phyloP scores from a whole-genome alignment of 345 rosid genomes.

The Atalantia buxifolia region DNA sequence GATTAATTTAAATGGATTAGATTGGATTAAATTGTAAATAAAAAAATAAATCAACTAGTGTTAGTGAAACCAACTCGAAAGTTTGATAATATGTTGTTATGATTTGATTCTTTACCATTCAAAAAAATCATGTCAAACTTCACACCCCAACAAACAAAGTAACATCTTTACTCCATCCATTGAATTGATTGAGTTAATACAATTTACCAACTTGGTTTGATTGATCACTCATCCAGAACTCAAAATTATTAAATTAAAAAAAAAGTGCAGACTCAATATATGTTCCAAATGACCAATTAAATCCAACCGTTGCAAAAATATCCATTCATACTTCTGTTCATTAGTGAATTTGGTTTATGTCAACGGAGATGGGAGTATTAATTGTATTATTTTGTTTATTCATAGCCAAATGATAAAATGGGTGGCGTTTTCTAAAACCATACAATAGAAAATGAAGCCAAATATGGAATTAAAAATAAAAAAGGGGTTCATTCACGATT shows the following conservation, averaged over 20 bases:
- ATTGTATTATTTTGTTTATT: no score
- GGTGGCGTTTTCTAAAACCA: background rate
- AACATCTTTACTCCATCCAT: background rate
- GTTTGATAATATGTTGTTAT: background rate
- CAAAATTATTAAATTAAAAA: no score
- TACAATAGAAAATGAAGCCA: background rate
- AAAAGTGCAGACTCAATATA: no score
- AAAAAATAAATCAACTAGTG: background rate
- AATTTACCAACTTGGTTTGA: conserved; percentile 3
- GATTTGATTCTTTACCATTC: conserved; percentile 5
- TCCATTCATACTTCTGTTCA: no score
- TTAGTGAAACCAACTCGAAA: background rate
- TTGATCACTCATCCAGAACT: background rate
- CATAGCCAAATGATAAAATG: background rate
- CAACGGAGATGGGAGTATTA: no score
- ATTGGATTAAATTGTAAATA: background rate
- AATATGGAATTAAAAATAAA: background rate
- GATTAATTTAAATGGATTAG: background rate
- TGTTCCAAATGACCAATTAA: no score
- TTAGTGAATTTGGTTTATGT: no score
- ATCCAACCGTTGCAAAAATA: no score
- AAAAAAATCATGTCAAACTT: background rate
- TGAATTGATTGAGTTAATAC: conserved; percentile 1
- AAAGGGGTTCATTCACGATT: fast-evolving
- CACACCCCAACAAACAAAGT: background rate